Percentiles rank a stretch among this genome's conserved stretches.
These are phyloP conservation scores for Zhuliangozyma blackwelliae DNA, from an alignment of 1,139 yeast genomes.

Conservation along the genomic window DNA sequence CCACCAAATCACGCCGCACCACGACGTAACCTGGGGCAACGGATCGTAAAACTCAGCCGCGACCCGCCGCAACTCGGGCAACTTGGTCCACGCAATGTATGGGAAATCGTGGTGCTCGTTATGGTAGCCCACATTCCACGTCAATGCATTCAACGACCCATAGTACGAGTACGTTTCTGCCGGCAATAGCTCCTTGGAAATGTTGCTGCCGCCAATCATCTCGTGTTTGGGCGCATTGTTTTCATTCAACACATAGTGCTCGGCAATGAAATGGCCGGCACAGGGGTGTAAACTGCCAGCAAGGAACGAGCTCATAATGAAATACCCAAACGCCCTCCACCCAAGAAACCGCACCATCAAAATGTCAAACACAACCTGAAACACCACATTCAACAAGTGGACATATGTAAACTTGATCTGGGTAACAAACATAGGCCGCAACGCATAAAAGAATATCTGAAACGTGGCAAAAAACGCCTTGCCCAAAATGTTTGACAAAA, in stretches of 20 bases:
- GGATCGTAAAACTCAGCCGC: slow-evolving; percentile 83
- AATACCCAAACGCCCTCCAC: slow-evolving; percentile 57
- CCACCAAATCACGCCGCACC: slow-evolving; percentile 74
- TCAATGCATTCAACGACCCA: slow-evolving; percentile 69
- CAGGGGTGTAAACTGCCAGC: slow-evolving; percentile 94
- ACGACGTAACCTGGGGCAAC: slow-evolving; percentile 70
- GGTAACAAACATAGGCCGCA: slow-evolving; percentile 85
- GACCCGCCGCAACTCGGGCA: slow-evolving; percentile 59
- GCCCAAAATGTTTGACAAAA: slow-evolving; percentile 75
- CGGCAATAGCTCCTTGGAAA: slow-evolving; percentile 41
- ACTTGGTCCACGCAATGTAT: slow-evolving; percentile 82
- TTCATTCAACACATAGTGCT: slow-evolving; percentile 71
- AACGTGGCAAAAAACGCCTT: slow-evolving; percentile 88
- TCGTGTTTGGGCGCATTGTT: slow-evolving; percentile 43
- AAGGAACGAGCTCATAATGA: slow-evolving; percentile 71
- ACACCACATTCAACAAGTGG: slow-evolving; percentile 64
- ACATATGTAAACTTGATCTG: slow-evolving; percentile 68
- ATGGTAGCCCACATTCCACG: slow-evolving; percentile 93
- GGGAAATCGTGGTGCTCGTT: slow-evolving; percentile 97
- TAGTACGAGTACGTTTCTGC: slow-evolving; percentile 86
- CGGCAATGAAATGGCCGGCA: slow-evolving; percentile 94
- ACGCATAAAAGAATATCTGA: slow-evolving; percentile 84
- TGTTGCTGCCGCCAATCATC: slow-evolving; percentile 17
- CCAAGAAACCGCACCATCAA: slow-evolving; percentile 60
- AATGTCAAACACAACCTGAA: slow-evolving; percentile 57